phyloP scores from a whole-genome alignment of 2,329 filamentous ascomycete genomes.

The Penicillium sp. region DNA sequence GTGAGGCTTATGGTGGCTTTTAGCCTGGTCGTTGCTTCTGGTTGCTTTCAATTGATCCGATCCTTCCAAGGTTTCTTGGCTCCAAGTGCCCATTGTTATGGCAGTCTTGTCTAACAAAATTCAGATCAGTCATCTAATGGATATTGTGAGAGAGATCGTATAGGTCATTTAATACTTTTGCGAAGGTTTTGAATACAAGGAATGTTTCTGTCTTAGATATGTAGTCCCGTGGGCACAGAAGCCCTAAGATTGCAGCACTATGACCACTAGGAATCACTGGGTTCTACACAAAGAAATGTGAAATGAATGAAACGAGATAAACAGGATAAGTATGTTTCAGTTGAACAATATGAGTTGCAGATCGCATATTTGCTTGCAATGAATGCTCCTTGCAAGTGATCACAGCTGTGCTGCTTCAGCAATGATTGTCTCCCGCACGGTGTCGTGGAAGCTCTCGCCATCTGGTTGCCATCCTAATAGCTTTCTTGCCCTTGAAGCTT shows the following conservation, averaged over 20 bases:
- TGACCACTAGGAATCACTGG: neutral
- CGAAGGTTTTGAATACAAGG: neutral
- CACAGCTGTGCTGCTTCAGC: constrained; percentile 3
- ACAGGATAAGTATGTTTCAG: neutral
- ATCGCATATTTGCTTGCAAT: neutral
- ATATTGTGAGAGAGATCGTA: neutral
- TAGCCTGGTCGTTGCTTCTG: too few species aligned
- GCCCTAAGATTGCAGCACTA: neutral
- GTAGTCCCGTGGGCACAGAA: neutral
- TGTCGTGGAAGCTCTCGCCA: too few species aligned
- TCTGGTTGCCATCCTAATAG: too few species aligned
- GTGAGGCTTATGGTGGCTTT: too few species aligned
- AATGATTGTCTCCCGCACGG: neutral
- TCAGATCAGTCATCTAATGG: neutral
- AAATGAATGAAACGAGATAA: neutral
- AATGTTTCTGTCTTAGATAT: neutral
- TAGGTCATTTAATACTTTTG: neutral
- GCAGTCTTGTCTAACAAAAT: too few species aligned
- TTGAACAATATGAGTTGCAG: neutral
- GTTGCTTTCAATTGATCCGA: neutral
- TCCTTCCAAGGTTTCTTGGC: neutral
- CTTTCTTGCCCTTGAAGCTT: too few species aligned
- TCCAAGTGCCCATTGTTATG: neutral
- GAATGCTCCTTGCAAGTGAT: neutral
- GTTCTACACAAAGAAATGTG: too few species aligned